A percentile compares a stretch with the other conserved stretches of the same genome.
These are phyloP conservation scores for Kwoniella europaea DNA, from an alignment of 768 basidiomycete genomes.

Conservation along the genomic window DNA sequence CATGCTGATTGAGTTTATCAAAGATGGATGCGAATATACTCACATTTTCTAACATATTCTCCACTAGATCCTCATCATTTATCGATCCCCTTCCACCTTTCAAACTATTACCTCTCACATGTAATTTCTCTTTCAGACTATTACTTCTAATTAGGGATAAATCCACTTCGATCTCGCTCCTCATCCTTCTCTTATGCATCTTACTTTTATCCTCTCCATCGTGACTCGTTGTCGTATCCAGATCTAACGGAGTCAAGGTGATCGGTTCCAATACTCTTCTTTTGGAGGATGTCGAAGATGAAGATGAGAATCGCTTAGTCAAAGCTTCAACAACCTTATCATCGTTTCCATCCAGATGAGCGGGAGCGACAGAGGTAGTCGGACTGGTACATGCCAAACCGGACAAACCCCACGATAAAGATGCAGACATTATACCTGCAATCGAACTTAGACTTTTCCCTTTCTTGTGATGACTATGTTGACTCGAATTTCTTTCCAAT, in stretches of 20 bases:
- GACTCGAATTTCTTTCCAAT: no score
- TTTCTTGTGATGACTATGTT: constrained; percentile 24
- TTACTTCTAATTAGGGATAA: constrained; percentile 13
- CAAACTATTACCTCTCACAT: neutral
- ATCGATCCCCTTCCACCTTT: neutral
- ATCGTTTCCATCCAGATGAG: constrained; percentile 6
- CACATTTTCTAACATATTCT: constrained; percentile 11
- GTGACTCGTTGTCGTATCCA: constrained; percentile 3
- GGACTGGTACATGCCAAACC: constrained; percentile 10
- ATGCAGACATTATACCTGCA: constrained; percentile 38
- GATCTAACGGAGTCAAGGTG: constrained; percentile 4
- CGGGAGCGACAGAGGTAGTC: neutral
- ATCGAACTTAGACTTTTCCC: constrained; percentile 37
- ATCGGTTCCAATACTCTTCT: constrained; percentile 40
- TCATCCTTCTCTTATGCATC: constrained; percentile 34
- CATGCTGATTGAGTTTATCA: neutral
- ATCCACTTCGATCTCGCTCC: constrained; percentile 40
- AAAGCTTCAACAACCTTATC: constrained; percentile 32
- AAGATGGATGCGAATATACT: neutral
- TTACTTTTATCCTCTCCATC: constrained; percentile 1
- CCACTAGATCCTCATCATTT: constrained; percentile 20
- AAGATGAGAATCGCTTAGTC: constrained; percentile 21
- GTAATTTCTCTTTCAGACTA: neutral
- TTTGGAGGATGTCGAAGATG: constrained; percentile 16
- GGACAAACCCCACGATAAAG: constrained; percentile 19